Evolutionary conservation across 78 protist species (phyloP), one percentile per base, ranked within the genome.

Genomic region (Dictyostelium citrinum): DNA sequence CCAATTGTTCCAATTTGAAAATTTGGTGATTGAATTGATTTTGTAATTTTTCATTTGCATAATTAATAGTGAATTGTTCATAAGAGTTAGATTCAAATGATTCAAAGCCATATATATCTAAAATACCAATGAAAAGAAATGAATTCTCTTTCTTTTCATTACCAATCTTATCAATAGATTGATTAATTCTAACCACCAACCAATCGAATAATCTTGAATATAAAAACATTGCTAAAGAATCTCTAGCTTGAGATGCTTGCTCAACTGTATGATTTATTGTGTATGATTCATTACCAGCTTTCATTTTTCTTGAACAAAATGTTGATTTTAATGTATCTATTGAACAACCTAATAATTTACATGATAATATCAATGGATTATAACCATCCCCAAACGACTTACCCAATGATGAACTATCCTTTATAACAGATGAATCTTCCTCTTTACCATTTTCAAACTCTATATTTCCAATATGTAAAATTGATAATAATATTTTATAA

Each of bases 21-120:
- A 95, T 95, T 55, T 95, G 91, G 71, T 91, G 84, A 77, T 70
- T 90, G 76, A 98, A 98, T 84, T 83, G 97, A 76, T 93, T 91
- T 81, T 98, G 99, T 72, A 98, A 82, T 79, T 81, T 93, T 93
- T 98, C 99, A 93, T 98, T 98, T 78, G 98, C 95, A 83, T 74
- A 96, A 82, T 97, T 97, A 81, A 98, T 98, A 67, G 98, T 95
- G 31, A 98, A 95, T 78, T 98, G 99, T 93, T 98, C 99, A 58
- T 97, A 98, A 43, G 97, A 91, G n/a, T 88, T 88, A 10, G 17
- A 17, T 67, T 88, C 93, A 67, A 88, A 88, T 78, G 93, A 88
- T 67, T 88, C 93, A 33, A 88, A 88, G 3, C 99, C 99, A 90
- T 98, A 99, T 29, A 99, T 99, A 83, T 99, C 99, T 43, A 99